Base-by-base conservation (phyloP, 345 rosid species). In the Dipteronia dyeriana region DNA sequence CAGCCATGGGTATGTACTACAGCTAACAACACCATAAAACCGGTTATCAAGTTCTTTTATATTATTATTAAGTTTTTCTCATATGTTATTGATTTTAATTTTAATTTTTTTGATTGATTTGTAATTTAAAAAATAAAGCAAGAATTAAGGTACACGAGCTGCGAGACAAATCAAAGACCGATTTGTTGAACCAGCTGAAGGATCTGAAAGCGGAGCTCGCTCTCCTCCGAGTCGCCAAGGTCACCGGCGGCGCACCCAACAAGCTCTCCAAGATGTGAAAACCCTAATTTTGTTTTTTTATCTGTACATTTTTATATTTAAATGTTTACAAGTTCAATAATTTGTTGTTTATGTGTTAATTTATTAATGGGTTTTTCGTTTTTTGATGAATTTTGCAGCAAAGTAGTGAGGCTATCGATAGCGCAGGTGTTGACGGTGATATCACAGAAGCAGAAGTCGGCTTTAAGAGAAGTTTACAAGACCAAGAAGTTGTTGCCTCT, bases 211-310 rank as follows among this genome's bases (percentile, higher is more conserved):
- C 89, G 14, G 90, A 89, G 83, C 88, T 89, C 25, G 83, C 92
- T 12, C 92, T 89, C 25, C 90, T 89, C 62, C 90, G 92, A 34
- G 92, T 87, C 31, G 90, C 89, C 59, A 89, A 89, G 81, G 92
- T 89, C 73, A 87, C 90, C 57, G 92, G 92, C 19, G 92, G 92
- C 59, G 92, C 92, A 2, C 89, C 92, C 19, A 89, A 89, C 86
- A 89, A 89, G 84, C 90, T 89, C 68, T 87, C 90, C 29, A 89
- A 89, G 82, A 89, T 89, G 90, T 85, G 84, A 45, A 41, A 20
- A 16, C n/a, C 63, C 63, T 59, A n/a, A 22, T 57, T 22, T 57
- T 57, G 3, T 57, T n/a, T 7, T 53, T 53, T 1, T 12, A 11
- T 12, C 1, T 13, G 59, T 53, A 53, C 8, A 56, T 56, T 16